phyloP scores from a whole-genome alignment of 1,284 basidiomycete genomes.

The Boletus sp. region DNA sequence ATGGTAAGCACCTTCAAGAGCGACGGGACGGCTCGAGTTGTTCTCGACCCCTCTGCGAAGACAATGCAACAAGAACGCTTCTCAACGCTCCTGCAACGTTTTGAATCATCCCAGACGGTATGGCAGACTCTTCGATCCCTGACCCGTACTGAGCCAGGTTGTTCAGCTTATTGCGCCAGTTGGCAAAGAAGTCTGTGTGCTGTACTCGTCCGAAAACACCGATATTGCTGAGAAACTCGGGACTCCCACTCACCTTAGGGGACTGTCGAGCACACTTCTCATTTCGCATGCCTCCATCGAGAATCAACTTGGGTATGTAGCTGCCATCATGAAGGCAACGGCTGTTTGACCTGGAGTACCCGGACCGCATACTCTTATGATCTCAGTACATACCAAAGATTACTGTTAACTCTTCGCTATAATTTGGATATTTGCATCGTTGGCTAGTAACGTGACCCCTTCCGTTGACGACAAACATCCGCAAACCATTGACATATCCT shows the following conservation, averaged over 20 bases:
- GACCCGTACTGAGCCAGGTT: conserved; percentile 4
- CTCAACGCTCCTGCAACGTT: conserved; percentile 42
- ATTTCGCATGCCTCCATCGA: conserved; percentile 36
- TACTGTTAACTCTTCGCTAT: not conserved
- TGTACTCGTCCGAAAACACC: conserved; percentile 50
- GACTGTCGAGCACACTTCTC: conserved; percentile 34
- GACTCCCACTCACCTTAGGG: conserved; percentile 32
- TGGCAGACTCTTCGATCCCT: conserved; percentile 23
- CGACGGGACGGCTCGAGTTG: conserved; percentile 48
- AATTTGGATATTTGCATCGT: conserved; percentile 1
- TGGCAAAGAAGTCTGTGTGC: conserved; percentile 47
- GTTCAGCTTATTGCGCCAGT: conserved; percentile 52
- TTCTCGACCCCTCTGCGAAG: conserved; percentile 38
- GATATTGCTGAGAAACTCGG: conserved; percentile 44
- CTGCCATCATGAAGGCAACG: conserved; percentile 30
- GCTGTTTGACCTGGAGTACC: conserved; percentile 10
- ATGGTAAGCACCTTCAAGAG: conserved; percentile 51
- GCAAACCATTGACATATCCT: conserved; percentile 15
- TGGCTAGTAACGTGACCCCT: not conserved
- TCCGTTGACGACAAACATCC: conserved; percentile 14
- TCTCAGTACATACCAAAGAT: not conserved
- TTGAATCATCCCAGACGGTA: conserved; percentile 52
- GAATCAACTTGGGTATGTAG: conserved; percentile 35
- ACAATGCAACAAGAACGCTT: conserved; percentile 44
- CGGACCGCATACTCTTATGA: not conserved